Percentiles rank a stretch among this genome's conserved stretches.
Conservation (phyloP, 495 filamentous ascomycete genomes). For the Collariella sp. region DNA sequence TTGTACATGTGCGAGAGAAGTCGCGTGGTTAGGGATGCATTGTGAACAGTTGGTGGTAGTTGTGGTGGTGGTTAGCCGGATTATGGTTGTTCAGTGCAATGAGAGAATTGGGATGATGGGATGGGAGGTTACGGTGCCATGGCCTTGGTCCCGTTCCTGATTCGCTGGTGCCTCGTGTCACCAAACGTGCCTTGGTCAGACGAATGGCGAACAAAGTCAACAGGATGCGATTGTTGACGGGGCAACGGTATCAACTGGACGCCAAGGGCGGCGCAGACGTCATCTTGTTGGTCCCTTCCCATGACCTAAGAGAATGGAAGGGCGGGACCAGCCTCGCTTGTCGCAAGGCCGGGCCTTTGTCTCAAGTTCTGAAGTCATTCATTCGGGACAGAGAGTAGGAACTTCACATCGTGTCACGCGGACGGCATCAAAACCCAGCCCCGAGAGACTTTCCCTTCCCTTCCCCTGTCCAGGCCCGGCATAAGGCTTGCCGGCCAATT, state of each 20-base stretch:
- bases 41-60: not conserved
- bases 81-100: not conserved
- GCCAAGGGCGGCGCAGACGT: not conserved
- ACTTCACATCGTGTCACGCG: no score
- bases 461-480: not conserved
- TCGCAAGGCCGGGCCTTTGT: not conserved
- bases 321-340: no score
- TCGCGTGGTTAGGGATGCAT: conserved; percentile 7
- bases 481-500: not conserved
- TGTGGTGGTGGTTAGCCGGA: not conserved
- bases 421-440: no score
- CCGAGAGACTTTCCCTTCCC: not conserved
- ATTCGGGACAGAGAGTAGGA: no score
- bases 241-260: conserved; percentile 29
- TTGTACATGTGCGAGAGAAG: not conserved
- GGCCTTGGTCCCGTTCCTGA: conserved; percentile 11
- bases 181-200: not conserved
- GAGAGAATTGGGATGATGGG: not conserved
- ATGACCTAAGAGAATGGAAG: not conserved
- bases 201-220: conserved; percentile 19
- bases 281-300: not conserved
- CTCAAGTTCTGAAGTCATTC: not conserved
- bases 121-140: not conserved
- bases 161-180: not conserved
- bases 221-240: conserved; percentile 28